Percentiles rank a stretch among this genome's conserved stretches.
Conservation (phyloP, 148 eudicot species). For the Arctostaphylos glauca region DNA sequence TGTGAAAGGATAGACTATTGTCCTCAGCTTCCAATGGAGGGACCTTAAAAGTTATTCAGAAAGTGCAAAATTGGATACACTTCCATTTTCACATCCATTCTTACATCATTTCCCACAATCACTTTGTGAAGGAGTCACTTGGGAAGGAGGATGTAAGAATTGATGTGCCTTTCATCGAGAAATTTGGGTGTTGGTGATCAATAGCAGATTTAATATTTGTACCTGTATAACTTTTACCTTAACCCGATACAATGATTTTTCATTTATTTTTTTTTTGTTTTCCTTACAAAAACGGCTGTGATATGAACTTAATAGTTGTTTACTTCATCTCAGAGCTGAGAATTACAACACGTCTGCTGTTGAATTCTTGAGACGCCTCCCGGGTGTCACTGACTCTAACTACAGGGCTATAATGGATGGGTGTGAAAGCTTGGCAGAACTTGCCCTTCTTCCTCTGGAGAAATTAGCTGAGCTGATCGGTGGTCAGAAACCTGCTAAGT, state of each 20-base stretch:
- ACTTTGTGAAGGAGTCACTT: no score
- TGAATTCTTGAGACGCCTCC: constrained; percentile 89
- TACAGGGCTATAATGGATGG: constrained; percentile 87
- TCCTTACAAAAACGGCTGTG: not conserved
- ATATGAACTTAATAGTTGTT: not conserved
- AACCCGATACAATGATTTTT: not conserved
- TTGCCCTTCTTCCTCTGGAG: constrained; percentile 79
- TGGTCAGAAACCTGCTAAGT: constrained; percentile 85
- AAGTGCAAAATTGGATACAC: no score
- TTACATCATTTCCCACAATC: no score
- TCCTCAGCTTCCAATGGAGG: not conserved
- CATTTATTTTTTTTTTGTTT: not conserved
- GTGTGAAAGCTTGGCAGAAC: constrained; percentile 75
- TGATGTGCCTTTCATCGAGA: not conserved
- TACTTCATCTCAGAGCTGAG: constrained; percentile 65
- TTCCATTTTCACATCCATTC: no score
- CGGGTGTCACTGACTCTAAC: constrained; percentile 93
- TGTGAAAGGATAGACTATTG: not conserved
- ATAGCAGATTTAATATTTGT: not conserved
- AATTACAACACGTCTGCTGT: constrained; percentile 94
- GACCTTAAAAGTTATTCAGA: not conserved
- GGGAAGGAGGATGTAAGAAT: no score
- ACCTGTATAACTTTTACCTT: not conserved
- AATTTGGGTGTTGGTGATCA: not conserved
- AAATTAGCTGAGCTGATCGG: constrained; percentile 86